Evolutionary conservation across 345 rosid genomes (phyloP), one percentile per base, ranked within the genome.

Genomic region (Arabis alpina): DNA sequence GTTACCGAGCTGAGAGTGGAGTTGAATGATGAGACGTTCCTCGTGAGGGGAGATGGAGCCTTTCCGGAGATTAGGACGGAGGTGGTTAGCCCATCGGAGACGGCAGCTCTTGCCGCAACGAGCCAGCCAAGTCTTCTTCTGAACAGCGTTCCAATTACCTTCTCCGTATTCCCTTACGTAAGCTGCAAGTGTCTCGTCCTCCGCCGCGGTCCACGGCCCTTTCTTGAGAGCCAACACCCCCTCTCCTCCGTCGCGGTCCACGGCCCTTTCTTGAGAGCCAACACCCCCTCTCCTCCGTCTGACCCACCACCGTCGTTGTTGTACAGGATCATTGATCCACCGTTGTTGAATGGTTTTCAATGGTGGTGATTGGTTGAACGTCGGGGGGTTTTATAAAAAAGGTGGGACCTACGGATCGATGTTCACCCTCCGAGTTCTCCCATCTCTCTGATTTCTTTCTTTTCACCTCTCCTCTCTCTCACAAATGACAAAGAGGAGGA

Each of bases 121-220:
- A 25, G 79, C 77, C 44, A 82, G 68, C 14, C 85, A 79, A 2
- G 83, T 63, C 45, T 79, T 79, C 59, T 76, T 79, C 49, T 77
- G 83, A 73, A 82, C 81, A 0, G 81, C 80, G 49, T 82, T 82
- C 85, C 85, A 82, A 51, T 82, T 82, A 10, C 85, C 85, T 64
- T 82, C 85, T 2, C 83, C 83, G 19, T 82, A 72, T 13, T 50
- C 77, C 50, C 80, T 75, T 32, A 82, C 86, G 70, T 82, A 80
- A 8, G 79, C 82, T 13, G 77, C 69, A 27, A 82, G 48, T 6
- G 72, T 60, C 4, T 73, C 72, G 52, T 80, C 86, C 65, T 82
- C 83, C 4, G 72, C 75, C 11, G 80, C 79, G 59, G 82, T 80
- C 86, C 83, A 82, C 61, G 83, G 80, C 52, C 83, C 82, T 16